These are phyloP conservation scores for Ophiostoma piceae DNA, from an alignment of 2,329 filamentous ascomycete species.

Conservation along the genomic window DNA sequence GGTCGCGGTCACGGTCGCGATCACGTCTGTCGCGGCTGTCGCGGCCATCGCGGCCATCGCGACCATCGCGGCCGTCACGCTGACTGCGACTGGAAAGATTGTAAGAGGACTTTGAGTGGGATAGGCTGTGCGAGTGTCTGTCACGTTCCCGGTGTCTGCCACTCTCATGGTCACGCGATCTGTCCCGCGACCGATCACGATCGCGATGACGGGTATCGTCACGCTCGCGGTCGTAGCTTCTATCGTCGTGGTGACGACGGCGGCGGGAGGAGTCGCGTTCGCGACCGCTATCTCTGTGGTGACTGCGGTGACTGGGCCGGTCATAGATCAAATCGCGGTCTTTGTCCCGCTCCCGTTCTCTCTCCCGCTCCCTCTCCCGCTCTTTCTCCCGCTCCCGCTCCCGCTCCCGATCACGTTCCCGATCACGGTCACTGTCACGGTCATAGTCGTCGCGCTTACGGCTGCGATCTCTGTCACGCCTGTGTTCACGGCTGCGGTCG, in stretches of 20 bases:
- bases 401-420: too few relatives aligned
- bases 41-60: conserved; percentile 14
- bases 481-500: conserved; percentile 37
- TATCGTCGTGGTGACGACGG: conserved; percentile 11
- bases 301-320: conserved; percentile 22
- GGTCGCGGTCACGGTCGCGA: neutral
- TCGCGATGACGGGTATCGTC: conserved; percentile 33
- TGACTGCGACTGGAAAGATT: conserved; percentile 13
- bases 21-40: conserved; percentile 15
- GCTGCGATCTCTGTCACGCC: conserved; percentile 33
- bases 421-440: conserved; percentile 29
- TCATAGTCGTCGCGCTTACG: conserved; percentile 25
- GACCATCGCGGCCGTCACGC: conserved; percentile 19
- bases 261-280: conserved; percentile 10
- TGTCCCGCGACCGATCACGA: conserved; percentile 28
- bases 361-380: conserved; percentile 26
- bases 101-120: conserved; percentile 6
- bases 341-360: conserved; percentile 27
- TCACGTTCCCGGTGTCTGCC: conserved; percentile 34
- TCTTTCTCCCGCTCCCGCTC: too few relatives aligned
- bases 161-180: conserved; percentile 21
- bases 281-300: conserved; percentile 18
- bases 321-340: conserved; percentile 29
- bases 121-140: neutral
- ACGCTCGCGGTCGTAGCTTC: conserved; percentile 30